Conservation (phyloP, 1,284 basidiomycete species). For the Polyporus tsugae region DNA sequence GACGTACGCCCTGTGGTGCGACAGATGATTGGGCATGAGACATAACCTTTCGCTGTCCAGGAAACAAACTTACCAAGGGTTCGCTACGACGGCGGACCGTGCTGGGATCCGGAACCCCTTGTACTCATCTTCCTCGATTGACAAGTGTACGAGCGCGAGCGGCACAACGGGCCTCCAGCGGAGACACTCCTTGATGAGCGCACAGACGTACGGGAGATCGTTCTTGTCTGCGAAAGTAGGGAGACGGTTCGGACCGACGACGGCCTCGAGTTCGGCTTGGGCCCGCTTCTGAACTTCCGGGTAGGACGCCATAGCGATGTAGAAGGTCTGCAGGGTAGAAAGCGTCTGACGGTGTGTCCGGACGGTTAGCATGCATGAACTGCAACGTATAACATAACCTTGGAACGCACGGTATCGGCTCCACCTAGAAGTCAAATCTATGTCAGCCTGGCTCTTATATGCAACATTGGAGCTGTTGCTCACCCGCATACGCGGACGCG, state of each 20-base stretch:
- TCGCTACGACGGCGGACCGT: constrained; percentile 32
- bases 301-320: constrained; percentile 35
- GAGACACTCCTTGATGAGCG: constrained; percentile 30
- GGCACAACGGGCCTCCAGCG: constrained; percentile 35
- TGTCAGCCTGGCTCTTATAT: background rate
- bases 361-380: background rate
- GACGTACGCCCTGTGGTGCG: constrained; percentile 23
- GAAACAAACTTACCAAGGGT: constrained; percentile 28
- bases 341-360: constrained; percentile 8
- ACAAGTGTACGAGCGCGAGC: constrained; percentile 27
- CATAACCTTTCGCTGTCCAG: background rate
- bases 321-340: constrained; percentile 22
- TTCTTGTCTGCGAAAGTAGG: constrained; percentile 30
- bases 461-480: background rate
- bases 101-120: constrained; percentile 34
- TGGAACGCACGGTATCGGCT: background rate
- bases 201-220: constrained; percentile 27
- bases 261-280: constrained; percentile 41
- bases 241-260: constrained; percentile 32
- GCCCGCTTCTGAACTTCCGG: constrained; percentile 37
- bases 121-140: constrained; percentile 32
- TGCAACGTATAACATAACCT: background rate
- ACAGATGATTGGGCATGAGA: background rate
- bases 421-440: background rate
- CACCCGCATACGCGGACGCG: constrained; percentile 23